Conservation (phyloP, 345 rosid genomes). For the Cardamine occulta region DNA sequence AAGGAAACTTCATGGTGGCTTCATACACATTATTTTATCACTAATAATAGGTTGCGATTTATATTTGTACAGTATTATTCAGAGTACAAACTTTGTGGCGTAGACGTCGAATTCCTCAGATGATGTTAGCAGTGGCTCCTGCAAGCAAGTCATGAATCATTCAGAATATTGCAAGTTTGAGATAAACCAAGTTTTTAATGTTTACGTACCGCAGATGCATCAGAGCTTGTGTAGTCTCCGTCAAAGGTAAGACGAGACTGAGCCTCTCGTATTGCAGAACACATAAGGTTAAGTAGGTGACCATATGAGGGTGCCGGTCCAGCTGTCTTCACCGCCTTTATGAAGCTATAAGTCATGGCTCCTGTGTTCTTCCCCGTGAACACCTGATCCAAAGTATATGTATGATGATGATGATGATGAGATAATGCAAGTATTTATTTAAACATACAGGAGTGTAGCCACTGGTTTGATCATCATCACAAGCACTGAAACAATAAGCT, state of each 20-base stretch:
- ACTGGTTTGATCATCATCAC: slow-evolving; percentile 61
- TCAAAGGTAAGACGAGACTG: slow-evolving; percentile 42
- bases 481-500: slow-evolving; percentile 74
- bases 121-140: slow-evolving; percentile 76
- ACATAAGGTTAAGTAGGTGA: slow-evolving; percentile 59
- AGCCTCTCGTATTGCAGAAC: slow-evolving; percentile 52
- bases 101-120: slow-evolving; percentile 60
- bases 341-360: slow-evolving; percentile 80
- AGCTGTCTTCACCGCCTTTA: slow-evolving; percentile 62
- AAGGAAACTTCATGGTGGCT: background rate
- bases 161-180: background rate
- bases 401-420: background rate
- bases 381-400: slow-evolving; percentile 48
- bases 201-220: slow-evolving; percentile 47
- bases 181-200: background rate
- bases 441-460: slow-evolving; percentile 60
- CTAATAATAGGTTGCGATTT: background rate
- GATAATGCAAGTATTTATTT: background rate
- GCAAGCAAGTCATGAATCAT: slow-evolving; percentile 39
- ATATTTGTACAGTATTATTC: slow-evolving; percentile 17
- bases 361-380: slow-evolving; percentile 62
- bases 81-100: slow-evolving; percentile 55
- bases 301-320: slow-evolving; percentile 70
- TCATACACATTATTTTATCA: background rate
- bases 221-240: slow-evolving; percentile 38